Evolutionary conservation across 768 basidiomycete species (phyloP), one percentile per base, ranked within the genome.

Genomic region (Leccinum pellstonianum): DNA sequence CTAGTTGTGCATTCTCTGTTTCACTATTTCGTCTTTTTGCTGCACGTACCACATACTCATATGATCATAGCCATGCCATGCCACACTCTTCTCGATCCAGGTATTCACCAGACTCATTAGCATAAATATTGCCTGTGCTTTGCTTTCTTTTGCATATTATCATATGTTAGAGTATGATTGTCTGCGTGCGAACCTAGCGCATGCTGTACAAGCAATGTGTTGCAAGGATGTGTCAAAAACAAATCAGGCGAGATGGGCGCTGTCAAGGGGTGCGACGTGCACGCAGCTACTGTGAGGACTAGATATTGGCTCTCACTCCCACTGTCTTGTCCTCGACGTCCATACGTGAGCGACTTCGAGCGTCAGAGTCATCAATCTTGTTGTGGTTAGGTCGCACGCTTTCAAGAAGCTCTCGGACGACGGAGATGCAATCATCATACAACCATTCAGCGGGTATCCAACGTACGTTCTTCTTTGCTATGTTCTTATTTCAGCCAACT

Each of bases 111-210:
- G 63, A 70, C 62, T 66, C 67, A 70, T 62, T 63, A 64, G 67
- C 71, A 72, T 73, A 55, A 65, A 57, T 55, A 61, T 53, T 57
- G 53, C 55, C 56, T 23, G 55, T 62, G 64, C 55, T 64, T 60
- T 53, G 60, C 66, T 63, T 54, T 66, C 66, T 56, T 68, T 67
- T 71, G 78, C 77, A 80, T 69, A 69, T 70, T 83, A 80, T 83
- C 29, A 83, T 73, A 69, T 66, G 70, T 66, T 78, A 74, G 70
- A 69, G 64, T 80, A 77, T 29, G 29, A 29, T 76, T 51, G 51
- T 62, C 55, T 57, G 63, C 55, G 52, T 58, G 63, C 55, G 52
- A 56, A 55, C 41, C 19, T 3, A 46, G 56, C 56, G 48, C 50
- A 27, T 57, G 54, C 63, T 62, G 67, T 70, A 57, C 59, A 9